Evolutionary conservation across 2,329 filamentous ascomycete species (phyloP), one percentile per base, ranked within the genome.

Genomic region (Intubia oerlemansii): DNA sequence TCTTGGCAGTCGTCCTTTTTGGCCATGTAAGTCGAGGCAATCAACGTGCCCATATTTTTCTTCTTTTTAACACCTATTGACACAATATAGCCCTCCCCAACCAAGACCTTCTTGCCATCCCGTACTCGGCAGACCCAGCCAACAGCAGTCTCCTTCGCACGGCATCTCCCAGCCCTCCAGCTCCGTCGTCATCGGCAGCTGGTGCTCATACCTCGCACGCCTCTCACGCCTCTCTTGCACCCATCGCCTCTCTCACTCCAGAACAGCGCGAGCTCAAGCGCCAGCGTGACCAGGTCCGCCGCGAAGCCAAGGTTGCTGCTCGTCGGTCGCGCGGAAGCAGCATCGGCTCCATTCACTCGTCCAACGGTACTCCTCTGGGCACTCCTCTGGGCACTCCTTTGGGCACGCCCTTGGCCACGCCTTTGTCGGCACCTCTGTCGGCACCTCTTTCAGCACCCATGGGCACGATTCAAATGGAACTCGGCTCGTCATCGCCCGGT

Each of bases 251-350:
- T 5, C 53, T 70, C 41, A 66, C 63, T 5, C 51, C 62, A 6
- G 65, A 71, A 42, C 65, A 71, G 44, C 59, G 66, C 36, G 66
- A 69, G 41, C 44, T 71, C 24, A 71, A 66, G 49, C 56, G 65
- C 33, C 66, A 72, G 40, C 56, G 59, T 35, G 66, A 71, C 38
- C 62, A 61, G 38, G 60, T 54, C 25, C 59, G 68, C 32, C 54
- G 66, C 38, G 62, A 66, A 38, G 59, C 60, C 6, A 72, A 71
- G 42, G 44, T 61, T 11, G 52, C 56, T 4, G 44, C 49, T 7
- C 57, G 65, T 27, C 56, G 59, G 36, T 25, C 20, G 12, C 17
- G 23, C 12, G 19, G 21, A 10, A 14, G 10, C 32, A 18, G 24
- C 16, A 21, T 29, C 13, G 28, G 31, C 7, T 21, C 31, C 10